phyloP scores from a whole-genome alignment of 164 flowering plant species.

The Annona cherimola region DNA sequence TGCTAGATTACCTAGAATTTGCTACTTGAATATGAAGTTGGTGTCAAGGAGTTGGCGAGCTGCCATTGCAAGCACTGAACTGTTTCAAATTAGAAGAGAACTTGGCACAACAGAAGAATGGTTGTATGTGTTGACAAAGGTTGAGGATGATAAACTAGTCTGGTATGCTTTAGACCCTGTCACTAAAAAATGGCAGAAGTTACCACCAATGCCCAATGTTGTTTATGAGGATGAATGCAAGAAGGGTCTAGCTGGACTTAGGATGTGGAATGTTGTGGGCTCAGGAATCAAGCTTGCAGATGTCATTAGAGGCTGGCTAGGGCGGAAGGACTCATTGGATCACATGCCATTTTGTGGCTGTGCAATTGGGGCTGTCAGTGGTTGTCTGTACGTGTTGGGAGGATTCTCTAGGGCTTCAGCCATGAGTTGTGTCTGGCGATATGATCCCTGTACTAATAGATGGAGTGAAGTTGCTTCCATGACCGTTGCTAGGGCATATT shows the following conservation, averaged over 20 bases:
- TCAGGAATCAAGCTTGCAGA: conserved; percentile 52
- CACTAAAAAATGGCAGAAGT: conserved; percentile 57
- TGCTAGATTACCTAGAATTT: conserved; percentile 66
- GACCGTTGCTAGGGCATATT: conserved; percentile 35
- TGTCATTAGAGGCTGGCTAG: conserved; percentile 62
- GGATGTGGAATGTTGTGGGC: conserved; percentile 45
- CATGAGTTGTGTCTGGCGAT: conserved; percentile 64
- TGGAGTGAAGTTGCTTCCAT: conserved; percentile 57
- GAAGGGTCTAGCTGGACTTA: conserved; percentile 32
- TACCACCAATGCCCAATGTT: conserved; percentile 70
- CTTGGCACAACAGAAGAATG: conserved; percentile 73
- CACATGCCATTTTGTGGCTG: conserved; percentile 72
- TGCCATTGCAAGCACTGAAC: conserved; percentile 47
- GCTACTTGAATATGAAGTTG: conserved; percentile 39
- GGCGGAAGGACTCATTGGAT: conserved; percentile 46
- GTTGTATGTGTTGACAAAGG: conserved; percentile 61
- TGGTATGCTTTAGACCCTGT: conserved; percentile 78
- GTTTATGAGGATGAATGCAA: conserved; percentile 37
- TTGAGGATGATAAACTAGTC: conserved; percentile 45
- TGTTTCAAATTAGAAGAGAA: conserved; percentile 55
- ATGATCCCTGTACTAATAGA: conserved; percentile 58
- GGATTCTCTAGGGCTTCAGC: conserved; percentile 69
- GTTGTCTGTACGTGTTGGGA: conserved; percentile 79
- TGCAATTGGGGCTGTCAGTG: conserved; percentile 70
- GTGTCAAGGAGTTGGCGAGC: conserved; percentile 73